Evolutionary conservation across 345 rosid genomes (phyloP), one percentile per base, ranked within the genome.

Genomic region (Raphanus raphanistrum): DNA sequence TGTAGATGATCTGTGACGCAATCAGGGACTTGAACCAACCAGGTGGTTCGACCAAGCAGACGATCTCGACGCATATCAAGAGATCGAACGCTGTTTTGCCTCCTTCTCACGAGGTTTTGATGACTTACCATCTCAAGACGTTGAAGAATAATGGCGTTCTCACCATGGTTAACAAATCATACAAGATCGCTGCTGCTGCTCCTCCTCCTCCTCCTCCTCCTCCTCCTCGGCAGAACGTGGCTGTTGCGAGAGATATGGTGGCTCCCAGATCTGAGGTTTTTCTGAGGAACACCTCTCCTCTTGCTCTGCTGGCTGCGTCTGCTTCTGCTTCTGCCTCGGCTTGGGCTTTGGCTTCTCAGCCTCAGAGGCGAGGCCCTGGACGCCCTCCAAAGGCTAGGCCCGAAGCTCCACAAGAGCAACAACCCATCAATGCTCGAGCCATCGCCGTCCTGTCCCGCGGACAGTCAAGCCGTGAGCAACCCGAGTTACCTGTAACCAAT

Each of bases 11-110:
- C 57, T 71, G 33, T 26, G 78, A 76, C n/a, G 98, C 98, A 59
- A 88, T 94, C 43, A 52, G 84, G 55, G 88, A 88, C 63, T 77
- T 90, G 74, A 90, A 87, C 41, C 93, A 90, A 71, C 80, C 72
- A 4, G 85, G 88, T 8, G 98, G 98, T 54, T 94, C 98, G 31
- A 94, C 94, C 80, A 92, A 83, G 86, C 31, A 81, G 66, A 90
- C 95, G n/a, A 94, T 94, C 62, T 77, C 91, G 6, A 88, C 86
- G 83, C 86, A 82, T 80, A 88, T 92, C 29, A 87, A 87, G 82
- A 65, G 73, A 74, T 78, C 45, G 4, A 74, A 80, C 82, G 3
- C 83, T 5, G 83, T 76, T 73, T 74, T 94, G n/a, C 90, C 93
- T 2, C 50, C 85, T 38, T 66, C 80, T 63, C 91, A 94, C 85